A percentile compares a stretch with the other conserved stretches of the same genome.
phyloP scores from a whole-genome alignment of 306 rosid genomes.

The Prunus mume region DNA sequence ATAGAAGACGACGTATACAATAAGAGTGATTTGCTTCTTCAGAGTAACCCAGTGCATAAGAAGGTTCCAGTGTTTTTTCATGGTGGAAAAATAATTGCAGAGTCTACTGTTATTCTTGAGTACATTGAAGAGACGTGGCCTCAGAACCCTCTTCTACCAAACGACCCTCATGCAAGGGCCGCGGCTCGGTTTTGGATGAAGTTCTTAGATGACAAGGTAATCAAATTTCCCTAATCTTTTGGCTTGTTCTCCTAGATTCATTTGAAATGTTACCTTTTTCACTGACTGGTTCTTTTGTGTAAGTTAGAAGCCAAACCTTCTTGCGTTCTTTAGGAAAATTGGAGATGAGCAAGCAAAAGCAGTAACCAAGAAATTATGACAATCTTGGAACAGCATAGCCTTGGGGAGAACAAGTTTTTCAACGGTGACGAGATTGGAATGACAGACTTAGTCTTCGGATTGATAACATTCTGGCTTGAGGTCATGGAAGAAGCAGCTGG shows the following conservation, averaged over 20 bases:
- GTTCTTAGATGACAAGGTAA: slow-evolving; percentile 19
- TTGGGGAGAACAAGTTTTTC: slow-evolving; percentile 7
- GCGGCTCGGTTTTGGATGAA: slow-evolving; percentile 13
- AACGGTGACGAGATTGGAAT: slow-evolving; percentile 4
- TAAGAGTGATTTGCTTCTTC: slow-evolving; percentile 4
- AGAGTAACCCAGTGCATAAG: slow-evolving; percentile 19
- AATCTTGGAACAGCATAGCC: slow-evolving; percentile 9
- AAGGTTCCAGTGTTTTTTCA: slow-evolving; percentile 20
- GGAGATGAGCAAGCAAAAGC: slow-evolving; percentile 20
- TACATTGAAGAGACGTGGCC: slow-evolving; percentile 25
- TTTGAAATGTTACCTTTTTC: background rate
- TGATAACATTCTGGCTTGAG: slow-evolving; percentile 6
- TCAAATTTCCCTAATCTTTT: no score
- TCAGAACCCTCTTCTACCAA: slow-evolving; percentile 20
- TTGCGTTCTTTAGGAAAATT: background rate
- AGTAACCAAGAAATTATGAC: background rate
- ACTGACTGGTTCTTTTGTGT: background rate
- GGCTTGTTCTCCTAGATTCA: background rate
- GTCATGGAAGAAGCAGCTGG: slow-evolving; percentile 12
- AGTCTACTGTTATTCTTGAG: slow-evolving; percentile 16
- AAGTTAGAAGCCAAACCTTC: background rate
- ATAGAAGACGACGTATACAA: background rate
- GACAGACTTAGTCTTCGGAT: slow-evolving; percentile 1
- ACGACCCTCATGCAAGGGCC: slow-evolving; percentile 14
- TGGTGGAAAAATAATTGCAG: slow-evolving; percentile 12